Base-by-base conservation (phyloP, 306 rosid genomes). In the Canavalia gladiata region DNA sequence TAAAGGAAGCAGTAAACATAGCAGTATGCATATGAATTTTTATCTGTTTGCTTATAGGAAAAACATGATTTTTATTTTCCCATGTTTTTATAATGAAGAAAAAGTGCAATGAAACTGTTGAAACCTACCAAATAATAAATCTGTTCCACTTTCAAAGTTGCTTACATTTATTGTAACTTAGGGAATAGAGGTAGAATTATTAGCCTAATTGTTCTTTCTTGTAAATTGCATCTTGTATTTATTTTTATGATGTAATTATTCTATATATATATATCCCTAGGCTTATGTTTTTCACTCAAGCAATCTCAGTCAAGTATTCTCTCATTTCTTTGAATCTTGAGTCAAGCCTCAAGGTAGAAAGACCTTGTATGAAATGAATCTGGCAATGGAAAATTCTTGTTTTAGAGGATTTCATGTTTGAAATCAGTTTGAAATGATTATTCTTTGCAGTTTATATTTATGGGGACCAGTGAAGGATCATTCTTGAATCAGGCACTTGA, bases 371-470 rank as follows among this genome's bases (percentile, higher is more conserved):
- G 35, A n/a, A 74, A 55, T 74, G 49, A 57, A 55, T 59, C 57
- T 76, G 52, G 77, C 64, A 45, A 50, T 12, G 75, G 67, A 52
- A 78, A 45, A 52, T 64, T 57, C 41, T 75, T 80, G 49, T 60
- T 72, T 28, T 6, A 28, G 39, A 33, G 41, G 80, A 80, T 76
- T 70, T 86, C 58, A 69, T 55, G 39, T 77, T 74, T 51, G 29
- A 47, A 68, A 50, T 39, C 41, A 58, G 65, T 70, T 82, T 69
- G 63, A 79, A 88, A 67, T 85, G 39, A 29, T 81, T 67, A 11
- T 81, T 85, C 69, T 68, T 65, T 85, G 58, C 96, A 94, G 98
- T 85, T 92, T 71, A 64, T 94, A 82, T 75, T 88, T 76, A 79
- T 86, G 86, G 92, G 85, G 75, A 81, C 66, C 56, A 71, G 81